phyloP scores from a whole-genome alignment of 2,329 filamentous ascomycete species.

The Raffaelea arxii region DNA sequence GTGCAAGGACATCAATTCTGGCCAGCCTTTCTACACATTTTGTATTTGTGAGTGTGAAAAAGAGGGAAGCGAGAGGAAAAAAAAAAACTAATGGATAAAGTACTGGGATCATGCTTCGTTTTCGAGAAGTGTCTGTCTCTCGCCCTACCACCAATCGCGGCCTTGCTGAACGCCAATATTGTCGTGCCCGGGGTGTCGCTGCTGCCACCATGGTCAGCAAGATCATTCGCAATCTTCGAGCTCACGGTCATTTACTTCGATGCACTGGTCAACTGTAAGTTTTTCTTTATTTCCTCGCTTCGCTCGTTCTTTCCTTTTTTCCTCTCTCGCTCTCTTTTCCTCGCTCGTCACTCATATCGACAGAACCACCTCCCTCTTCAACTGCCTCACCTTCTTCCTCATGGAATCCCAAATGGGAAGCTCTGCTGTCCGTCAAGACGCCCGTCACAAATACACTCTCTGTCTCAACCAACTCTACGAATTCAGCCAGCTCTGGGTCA shows the following conservation, averaged over 20 bases:
- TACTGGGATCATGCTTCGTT: background rate
- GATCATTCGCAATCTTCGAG: background rate
- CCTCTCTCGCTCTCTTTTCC: background rate
- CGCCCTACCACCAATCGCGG: background rate
- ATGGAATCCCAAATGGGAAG: background rate
- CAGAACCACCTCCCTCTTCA: background rate
- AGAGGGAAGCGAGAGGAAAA: background rate
- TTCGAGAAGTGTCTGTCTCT: background rate
- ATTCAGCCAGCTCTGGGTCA: background rate
- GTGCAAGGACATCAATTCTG: slow-evolving; percentile 7
- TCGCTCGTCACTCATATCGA: no score
- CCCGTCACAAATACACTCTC: background rate
- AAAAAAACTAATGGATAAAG: background rate
- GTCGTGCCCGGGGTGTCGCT: background rate
- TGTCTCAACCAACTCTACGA: background rate
- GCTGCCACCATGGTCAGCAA: background rate
- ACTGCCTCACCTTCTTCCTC: background rate
- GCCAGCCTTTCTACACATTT: slow-evolving; percentile 7
- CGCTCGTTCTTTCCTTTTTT: background rate
- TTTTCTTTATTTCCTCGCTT: background rate
- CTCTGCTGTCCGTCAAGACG: background rate
- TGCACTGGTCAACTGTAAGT: background rate
- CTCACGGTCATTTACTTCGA: background rate
- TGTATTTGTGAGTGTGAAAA: slow-evolving; percentile 1
- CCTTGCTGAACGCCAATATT: background rate